phyloP scores from a whole-genome alignment of 192 early-diverging fungal genomes.

The Chytriomyces sp. region DNA sequence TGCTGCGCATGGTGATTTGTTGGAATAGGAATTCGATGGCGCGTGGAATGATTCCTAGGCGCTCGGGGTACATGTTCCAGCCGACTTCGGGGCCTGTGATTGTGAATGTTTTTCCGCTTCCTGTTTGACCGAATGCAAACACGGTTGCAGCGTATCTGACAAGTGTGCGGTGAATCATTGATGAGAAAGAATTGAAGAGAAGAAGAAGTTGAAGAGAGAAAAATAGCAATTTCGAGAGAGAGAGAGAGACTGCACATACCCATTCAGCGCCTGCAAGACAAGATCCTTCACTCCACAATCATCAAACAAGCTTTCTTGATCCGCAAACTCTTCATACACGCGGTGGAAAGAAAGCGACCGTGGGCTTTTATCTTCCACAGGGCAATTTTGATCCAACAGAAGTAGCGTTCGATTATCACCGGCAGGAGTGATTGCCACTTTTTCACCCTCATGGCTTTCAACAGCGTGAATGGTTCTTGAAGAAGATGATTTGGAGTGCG shows the following conservation, averaged over 20 bases:
- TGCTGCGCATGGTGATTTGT: constrained; percentile 16
- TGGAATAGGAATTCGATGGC: constrained; percentile 50
- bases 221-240: neutral
- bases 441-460: neutral
- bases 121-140: constrained; percentile 67
- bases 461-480: neutral
- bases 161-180: neutral
- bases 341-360: constrained; percentile 48
- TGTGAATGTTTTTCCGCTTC: constrained; percentile 63
- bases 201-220: neutral
- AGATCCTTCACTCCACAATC: constrained; percentile 53
- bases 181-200: neutral
- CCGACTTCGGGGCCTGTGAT: constrained; percentile 54
- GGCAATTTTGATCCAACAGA: neutral
- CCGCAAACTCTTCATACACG: constrained; percentile 41
- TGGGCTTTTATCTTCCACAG: constrained; percentile 23
- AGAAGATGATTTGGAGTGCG: neutral
- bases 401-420: constrained; percentile 11
- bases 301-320: constrained; percentile 52
- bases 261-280: constrained; percentile 50
- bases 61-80: constrained; percentile 33
- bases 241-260: constrained; percentile 35
- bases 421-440: constrained; percentile 6
- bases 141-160: constrained; percentile 58
- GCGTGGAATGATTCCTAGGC: constrained; percentile 52